Base-by-base conservation (phyloP, 768 basidiomycete species). In the Pholiota conissans region DNA sequence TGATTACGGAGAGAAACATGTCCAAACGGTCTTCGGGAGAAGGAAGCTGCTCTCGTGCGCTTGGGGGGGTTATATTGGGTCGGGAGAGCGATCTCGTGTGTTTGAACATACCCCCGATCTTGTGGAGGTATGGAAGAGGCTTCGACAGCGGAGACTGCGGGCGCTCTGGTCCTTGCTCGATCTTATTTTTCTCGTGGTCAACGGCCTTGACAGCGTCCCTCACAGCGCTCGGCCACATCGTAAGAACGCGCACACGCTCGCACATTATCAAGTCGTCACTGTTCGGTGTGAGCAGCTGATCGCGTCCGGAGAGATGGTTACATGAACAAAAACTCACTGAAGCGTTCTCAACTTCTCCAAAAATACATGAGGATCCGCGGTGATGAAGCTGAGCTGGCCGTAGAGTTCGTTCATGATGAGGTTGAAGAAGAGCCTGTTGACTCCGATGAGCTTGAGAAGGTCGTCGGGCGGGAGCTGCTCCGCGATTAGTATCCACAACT, bases 171-270 rank as follows among this genome's bases (percentile, higher is more conserved):
- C 28, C 18, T 39, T 49, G 47, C 47, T 50, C 55, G 20, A 47
- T 20, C 26, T 42, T n/a, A 14, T 46, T 13, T 24, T 56, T 52
- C 22, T 55, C 59, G 20, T 50, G 56, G 35, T 60, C 54, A 5
- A 59, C 37, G 18, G 58, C 50, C 30, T 59, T 42, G 26, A 70
- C 61, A n/a, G 67, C 66, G 32, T 70, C 62, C 37, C 64, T 57
- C 13, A 69, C 58, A 0, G 67, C 69, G 26, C 59, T 49, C 13
- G 68, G 69, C 68, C 69, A 71, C n/a, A 71, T 49, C 3, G 66
- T 67, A 30, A 69, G 59, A 16, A 63, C 56, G 9, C 63, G 66
- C 14, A 71, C 66, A 10, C 68, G 66, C 54, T 60, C 51, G 9
- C 65, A 62, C 18, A 65, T 29, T 14, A 34, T 49, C 16, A 63